Base-by-base conservation (phyloP, 768 basidiomycete species). In the Trametes punicea region DNA sequence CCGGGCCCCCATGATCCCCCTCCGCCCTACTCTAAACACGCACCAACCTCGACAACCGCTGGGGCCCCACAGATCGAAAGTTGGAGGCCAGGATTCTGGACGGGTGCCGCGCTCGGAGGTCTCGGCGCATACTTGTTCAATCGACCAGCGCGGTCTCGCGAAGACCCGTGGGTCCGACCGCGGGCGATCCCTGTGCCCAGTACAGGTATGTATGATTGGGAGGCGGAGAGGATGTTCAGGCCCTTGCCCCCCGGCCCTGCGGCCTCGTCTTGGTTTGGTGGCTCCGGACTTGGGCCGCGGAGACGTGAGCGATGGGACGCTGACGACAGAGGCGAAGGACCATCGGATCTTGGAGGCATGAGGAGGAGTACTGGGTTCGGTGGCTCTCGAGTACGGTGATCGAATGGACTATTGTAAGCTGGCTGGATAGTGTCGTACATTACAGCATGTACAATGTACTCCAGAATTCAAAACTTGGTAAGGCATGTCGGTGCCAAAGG, bases 71-170 rank as follows among this genome's bases (percentile, higher is more conserved):
- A 65, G 23, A 71, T 70, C 52, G 60, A 59, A 38, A 73, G 74
- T 29, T 84, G 83, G 82, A 69, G 74, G 38, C 86, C 88, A 10
- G 92, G 92, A 3, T 94, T 96, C 68, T 94, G 86, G 88, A 86
- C 88, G 1, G 93, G 93, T 3, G 82, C 89, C 6, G 81, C 82
- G 0, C 64, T 88, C 1, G 94, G 91, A 6, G 87, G 85, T 23
- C 68, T 88, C 2, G 87, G 84, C 2, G 80, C 83, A 25, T 81
- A 81, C 58, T 63, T 84, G 2, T 73, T 77, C 70, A 85, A 78
- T 65, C 69, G 68, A 49, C 50, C 63, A 20, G 59, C 55, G 39
- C 63, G 61, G 25, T 64, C 65, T 21, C 60, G 64, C 58, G 33
- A 51, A 56, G 59, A 46, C 70, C 69, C 39, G 63, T 63, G 26